Evolutionary conservation across 805 yeast species (phyloP).

Genomic region (Naumovozyma castellii): DNA sequence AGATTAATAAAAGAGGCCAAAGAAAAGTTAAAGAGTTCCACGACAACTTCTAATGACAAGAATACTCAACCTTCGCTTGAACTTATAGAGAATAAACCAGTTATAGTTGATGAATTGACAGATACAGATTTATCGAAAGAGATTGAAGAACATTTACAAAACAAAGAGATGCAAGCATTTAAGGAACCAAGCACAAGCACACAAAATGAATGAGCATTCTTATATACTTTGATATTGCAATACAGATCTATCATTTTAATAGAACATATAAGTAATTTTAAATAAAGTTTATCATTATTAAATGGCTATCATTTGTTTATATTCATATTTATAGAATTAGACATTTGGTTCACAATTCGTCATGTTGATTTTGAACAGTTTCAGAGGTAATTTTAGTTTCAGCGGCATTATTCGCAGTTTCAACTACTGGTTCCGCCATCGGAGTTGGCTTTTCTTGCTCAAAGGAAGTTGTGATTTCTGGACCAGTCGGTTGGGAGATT

Average conservation of each 20-base stretch:
- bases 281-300: no score
- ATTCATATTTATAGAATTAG: no score
- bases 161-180: background rate
- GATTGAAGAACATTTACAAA: background rate
- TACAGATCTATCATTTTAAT: no score
- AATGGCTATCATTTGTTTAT: no score
- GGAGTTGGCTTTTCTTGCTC: no score
- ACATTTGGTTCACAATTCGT: background rate
- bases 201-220: no score
- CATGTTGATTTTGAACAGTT: background rate
- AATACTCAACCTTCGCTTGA: background rate
- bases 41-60: no score
- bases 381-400: background rate
- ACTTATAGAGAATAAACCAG: conserved; percentile 1
- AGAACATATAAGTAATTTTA: no score
- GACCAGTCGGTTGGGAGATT: no score
- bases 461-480: no score
- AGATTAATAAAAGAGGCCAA: conserved; percentile 33
- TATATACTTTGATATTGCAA: no score
- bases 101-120: conserved; percentile 1
- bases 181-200: no score
- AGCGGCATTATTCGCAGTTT: background rate
- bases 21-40: conserved; percentile 15
- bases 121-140: conserved; percentile 6
- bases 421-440: background rate